Conservation (phyloP, 345 rosid genomes). For the Arabis hirsuta region DNA sequence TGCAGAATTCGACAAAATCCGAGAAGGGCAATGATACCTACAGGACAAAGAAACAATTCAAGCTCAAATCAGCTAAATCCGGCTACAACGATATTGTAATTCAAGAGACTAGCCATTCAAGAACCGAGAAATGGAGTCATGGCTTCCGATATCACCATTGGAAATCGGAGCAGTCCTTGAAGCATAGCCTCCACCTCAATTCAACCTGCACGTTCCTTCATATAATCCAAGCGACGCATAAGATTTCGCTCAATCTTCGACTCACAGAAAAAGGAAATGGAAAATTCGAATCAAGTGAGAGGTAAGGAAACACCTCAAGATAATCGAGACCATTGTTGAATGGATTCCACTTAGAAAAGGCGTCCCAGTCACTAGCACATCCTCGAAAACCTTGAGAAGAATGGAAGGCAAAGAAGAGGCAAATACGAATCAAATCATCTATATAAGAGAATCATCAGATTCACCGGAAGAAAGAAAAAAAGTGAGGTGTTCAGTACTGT, state of each 20-base stretch:
- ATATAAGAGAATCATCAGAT: constrained; percentile 3
- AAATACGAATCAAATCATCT: constrained; percentile 1
- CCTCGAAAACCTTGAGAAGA: constrained; percentile 60
- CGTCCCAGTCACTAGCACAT: constrained; percentile 66
- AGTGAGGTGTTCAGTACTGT: constrained; percentile 7
- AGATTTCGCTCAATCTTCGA: constrained; percentile 16
- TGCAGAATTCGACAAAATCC: constrained; percentile 65
- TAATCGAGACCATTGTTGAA: constrained; percentile 72
- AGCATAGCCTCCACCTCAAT: constrained; percentile 78
- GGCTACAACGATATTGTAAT: not conserved
- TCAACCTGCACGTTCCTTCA: constrained; percentile 70
- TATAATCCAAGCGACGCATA: constrained; percentile 26
- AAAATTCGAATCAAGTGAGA: constrained; percentile 4
- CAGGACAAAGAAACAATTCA: constrained; percentile 4
- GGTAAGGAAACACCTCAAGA: constrained; percentile 54
- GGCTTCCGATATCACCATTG: constrained; percentile 86
- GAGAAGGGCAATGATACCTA: constrained; percentile 85
- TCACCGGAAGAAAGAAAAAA: not conserved
- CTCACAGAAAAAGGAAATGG: not conserved
- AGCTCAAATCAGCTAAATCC: constrained; percentile 2
- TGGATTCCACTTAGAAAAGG: constrained; percentile 72
- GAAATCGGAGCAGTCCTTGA: constrained; percentile 72
- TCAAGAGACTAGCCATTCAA: not conserved
- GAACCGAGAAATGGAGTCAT: constrained; percentile 41
- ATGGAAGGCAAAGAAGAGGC: not conserved